Evolutionary conservation across 1,284 basidiomycete genomes (phyloP).

Genomic region (Trichosporon coremiiforme): DNA sequence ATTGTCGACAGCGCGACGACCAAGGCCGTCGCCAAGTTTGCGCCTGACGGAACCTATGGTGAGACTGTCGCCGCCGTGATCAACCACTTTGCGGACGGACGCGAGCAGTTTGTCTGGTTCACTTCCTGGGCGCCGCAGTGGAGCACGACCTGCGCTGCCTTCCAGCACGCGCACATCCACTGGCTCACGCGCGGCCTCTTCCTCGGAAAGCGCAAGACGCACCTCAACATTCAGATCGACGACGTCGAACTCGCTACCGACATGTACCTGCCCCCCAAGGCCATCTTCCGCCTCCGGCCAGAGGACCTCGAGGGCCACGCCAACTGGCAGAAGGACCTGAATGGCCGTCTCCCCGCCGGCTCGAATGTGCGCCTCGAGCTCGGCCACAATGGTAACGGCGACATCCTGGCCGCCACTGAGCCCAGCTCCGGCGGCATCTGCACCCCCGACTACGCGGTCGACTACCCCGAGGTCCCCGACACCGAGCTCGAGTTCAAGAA

Average conservation of each 20-base stretch:
- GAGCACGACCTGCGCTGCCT: constrained; percentile 16
- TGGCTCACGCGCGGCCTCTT: constrained; percentile 26
- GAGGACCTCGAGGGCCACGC: constrained; percentile 24
- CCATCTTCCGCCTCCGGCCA: constrained; percentile 20
- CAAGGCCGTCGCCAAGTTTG: constrained; percentile 23
- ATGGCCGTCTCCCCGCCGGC: constrained; percentile 23
- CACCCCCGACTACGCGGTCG: constrained; percentile 19
- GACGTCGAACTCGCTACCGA: constrained; percentile 24
- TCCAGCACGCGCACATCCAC: constrained; percentile 27
- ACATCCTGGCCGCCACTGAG: constrained; percentile 9
- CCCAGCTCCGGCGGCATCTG: constrained; percentile 6
- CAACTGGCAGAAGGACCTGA: constrained; percentile 24
- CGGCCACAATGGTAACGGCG: constrained; percentile 27
- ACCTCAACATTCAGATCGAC: constrained; percentile 26
- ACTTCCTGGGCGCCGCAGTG: constrained; percentile 25
- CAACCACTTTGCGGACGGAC: constrained; percentile 18
- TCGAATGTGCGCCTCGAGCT: constrained; percentile 24
- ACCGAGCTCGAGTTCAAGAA: constrained; percentile 23
- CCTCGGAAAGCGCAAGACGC: constrained; percentile 27
- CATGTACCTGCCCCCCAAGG: constrained; percentile 19
- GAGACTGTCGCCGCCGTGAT: constrained; percentile 23
- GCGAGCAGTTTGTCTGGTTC: constrained; percentile 26
- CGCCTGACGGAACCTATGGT: not conserved
- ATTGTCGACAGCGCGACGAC: not conserved
- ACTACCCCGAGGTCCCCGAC: constrained; percentile 9